Percentiles rank a stretch among this genome's conserved stretches.
Conservation (phyloP, 2,329 filamentous ascomycete species). For the Ophiocordyceps australis region DNA sequence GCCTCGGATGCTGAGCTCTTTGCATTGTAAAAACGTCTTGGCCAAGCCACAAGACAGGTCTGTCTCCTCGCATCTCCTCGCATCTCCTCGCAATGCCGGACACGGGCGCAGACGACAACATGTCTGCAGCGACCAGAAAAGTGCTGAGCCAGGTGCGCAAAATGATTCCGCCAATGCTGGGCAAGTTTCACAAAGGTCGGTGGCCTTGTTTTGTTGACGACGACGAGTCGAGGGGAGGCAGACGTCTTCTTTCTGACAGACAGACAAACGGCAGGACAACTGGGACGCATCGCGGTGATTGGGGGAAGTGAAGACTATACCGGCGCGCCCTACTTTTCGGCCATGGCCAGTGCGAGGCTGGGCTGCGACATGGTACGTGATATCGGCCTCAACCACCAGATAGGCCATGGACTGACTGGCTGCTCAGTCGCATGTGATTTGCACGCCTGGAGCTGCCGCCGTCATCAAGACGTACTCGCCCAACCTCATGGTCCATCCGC, state of each 20-base stretch:
- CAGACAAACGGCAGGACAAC: slow-evolving; percentile 76
- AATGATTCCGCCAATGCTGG: slow-evolving; percentile 87
- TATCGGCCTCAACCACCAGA: too few relatives aligned
- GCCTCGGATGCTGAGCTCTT: too few relatives aligned
- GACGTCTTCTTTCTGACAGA: slow-evolving; percentile 4
- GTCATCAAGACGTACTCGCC: slow-evolving; percentile 98
- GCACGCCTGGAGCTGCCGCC: slow-evolving; percentile 67
- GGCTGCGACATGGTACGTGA: slow-evolving; percentile 72
- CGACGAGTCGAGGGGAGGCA: not conserved
- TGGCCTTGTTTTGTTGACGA: not conserved
- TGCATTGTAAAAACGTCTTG: too few relatives aligned
- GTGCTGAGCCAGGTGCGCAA: slow-evolving; percentile 67
- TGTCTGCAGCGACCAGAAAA: slow-evolving; percentile 55
- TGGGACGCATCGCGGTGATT: slow-evolving; percentile 83
- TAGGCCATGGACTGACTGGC: not conserved
- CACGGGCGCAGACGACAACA: slow-evolving; percentile 14
- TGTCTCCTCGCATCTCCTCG: too few relatives aligned
- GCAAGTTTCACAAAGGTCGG: slow-evolving; percentile 87
- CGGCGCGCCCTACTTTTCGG: slow-evolving; percentile 93
- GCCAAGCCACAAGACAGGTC: too few relatives aligned
- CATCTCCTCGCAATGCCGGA: slow-evolving; percentile 7
- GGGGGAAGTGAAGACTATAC: slow-evolving; percentile 94
- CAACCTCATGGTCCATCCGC: slow-evolving; percentile 94
- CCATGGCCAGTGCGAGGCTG: slow-evolving; percentile 83
- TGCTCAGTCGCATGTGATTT: slow-evolving; percentile 74